Conservation (phyloP, 441 rosid genomes). For the Populus trichocarpa region DNA sequence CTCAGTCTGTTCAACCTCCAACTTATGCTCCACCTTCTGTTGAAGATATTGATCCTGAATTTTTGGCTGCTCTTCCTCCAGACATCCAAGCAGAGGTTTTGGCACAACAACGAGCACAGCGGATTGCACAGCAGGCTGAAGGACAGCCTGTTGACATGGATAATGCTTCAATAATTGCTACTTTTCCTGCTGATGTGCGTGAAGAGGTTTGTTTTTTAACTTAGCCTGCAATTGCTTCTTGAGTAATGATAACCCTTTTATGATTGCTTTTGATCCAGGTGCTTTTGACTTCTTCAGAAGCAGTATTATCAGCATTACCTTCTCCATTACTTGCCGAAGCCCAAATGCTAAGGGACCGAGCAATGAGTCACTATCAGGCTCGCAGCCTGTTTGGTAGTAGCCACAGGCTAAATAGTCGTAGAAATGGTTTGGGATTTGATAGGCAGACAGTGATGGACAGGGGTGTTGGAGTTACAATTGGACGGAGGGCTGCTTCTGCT, state of each 20-base stretch:
- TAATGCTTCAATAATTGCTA: slow-evolving; percentile 97
- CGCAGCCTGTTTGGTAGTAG: slow-evolving; percentile 83
- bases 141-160: slow-evolving; percentile 99
- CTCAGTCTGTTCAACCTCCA: slow-evolving; percentile 90
- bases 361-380: slow-evolving; percentile 97
- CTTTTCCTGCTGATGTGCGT: slow-evolving; percentile 95
- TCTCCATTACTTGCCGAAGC: slow-evolving; percentile 95
- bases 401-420: slow-evolving; percentile 70
- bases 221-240: slow-evolving; percentile 13
- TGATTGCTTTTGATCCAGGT: slow-evolving; percentile 49
- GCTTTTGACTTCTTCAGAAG: slow-evolving; percentile 94
- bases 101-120: slow-evolving; percentile 97
- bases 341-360: slow-evolving; percentile 92
- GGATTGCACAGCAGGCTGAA: slow-evolving; percentile 83
- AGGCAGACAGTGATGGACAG: slow-evolving; percentile 92
- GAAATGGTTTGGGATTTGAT: slow-evolving; percentile 94
- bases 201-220: slow-evolving; percentile 73
- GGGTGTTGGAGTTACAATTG: slow-evolving; percentile 86
- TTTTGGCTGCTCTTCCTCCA: slow-evolving; percentile 97
- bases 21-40: slow-evolving; percentile 78
- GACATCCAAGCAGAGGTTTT: slow-evolving; percentile 98
- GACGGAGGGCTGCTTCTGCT: slow-evolving; percentile 67
- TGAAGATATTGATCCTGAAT: slow-evolving; percentile 96
- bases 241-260: slow-evolving; percentile 19
- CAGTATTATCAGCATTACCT: slow-evolving; percentile 89